A percentile compares a stretch with the other conserved stretches of the same genome.
Conservation (phyloP, 1,284 basidiomycete species). For the Irpex lacteus region DNA sequence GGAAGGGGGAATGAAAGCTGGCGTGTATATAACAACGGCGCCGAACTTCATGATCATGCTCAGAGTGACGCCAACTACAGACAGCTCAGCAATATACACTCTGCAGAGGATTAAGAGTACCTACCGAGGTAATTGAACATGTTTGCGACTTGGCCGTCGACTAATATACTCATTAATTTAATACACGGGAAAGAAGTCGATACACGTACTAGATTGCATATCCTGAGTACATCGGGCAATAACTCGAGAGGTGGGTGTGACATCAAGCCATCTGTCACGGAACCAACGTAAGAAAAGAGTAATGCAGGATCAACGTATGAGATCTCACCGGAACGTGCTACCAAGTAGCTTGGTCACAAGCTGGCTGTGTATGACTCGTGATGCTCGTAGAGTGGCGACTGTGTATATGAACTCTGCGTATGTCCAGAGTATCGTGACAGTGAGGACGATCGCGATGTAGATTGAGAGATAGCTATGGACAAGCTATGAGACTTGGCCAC, state of each 20-base stretch:
- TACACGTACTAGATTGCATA: constrained; percentile 34
- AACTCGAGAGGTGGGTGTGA: constrained; percentile 52
- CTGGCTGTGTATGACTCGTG: constrained; percentile 51
- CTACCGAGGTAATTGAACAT: constrained; percentile 13
- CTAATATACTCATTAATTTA: too few species aligned
- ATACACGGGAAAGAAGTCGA: background rate
- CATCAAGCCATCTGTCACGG: constrained; percentile 29
- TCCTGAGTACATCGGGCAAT: constrained; percentile 55
- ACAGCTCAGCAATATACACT: too few species aligned
- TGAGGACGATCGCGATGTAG: constrained; percentile 5
- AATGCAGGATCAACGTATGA: background rate
- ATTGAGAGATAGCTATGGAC: constrained; percentile 11
- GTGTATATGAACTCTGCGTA: constrained; percentile 19
- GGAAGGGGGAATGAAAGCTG: constrained; percentile 35
- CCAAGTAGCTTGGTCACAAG: constrained; percentile 56
- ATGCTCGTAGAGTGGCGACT: constrained; percentile 45
- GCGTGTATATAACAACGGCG: constrained; percentile 42
- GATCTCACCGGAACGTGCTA: constrained; percentile 42
- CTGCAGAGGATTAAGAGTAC: too few species aligned
- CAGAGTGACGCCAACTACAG: constrained; percentile 5
- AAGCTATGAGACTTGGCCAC: background rate
- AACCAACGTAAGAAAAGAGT: background rate
- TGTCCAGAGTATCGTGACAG: background rate
- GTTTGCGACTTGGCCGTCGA: constrained; percentile 9
- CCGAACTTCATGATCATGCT: constrained; percentile 37